Evolutionary conservation across 768 basidiomycete genomes (phyloP), one percentile per base, ranked within the genome.

Genomic region (Termitomyces sp.): DNA sequence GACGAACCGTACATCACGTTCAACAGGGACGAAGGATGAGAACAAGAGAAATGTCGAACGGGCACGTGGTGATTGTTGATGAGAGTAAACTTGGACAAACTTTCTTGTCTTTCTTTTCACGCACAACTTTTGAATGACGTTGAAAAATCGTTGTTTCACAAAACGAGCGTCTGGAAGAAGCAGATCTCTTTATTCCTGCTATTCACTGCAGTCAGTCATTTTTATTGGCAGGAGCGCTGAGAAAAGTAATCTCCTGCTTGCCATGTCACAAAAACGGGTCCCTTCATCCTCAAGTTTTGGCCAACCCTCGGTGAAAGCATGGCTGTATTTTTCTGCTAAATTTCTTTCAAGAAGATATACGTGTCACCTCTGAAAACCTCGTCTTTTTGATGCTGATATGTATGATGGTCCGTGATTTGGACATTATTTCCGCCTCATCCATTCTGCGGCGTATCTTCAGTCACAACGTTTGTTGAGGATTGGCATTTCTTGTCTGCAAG

Each of bases 1-100:
- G 88, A 84, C 14, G 86, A 82, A 36, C 82, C 76, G 74, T 88
- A 90, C 82, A 84, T 82, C 63, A 68, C 53, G 61, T 36, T 50
- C 43, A 51, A 30, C 12, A 40, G 43, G 12, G 26, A 48, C 49
- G 32, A 30, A 58, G 54, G 23, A 56, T 20, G 60, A 60, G 60
- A 53, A 48, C 28, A 48, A 55, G 47, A 40, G 51, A 52, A 61
- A 13, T 28, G 38, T 30, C 3, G 28, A 32, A 12, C 5, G 6
- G 30, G 57, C 55, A 59, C 57, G 57, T 59, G 55, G 61, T 7
- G 10, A 20, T 14, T 44, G 43, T 30, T 46, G 36, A 6, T n/a
- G n/a, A 16, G 28, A 30, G 32, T 40, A 60, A 60, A 56, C 55
- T 44, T 36, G 54, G 28, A 44, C 59, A 49, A 56, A 59, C n/a